Conservation (phyloP, 2,329 filamentous ascomycete species). For the Periconia macrospinosa region DNA sequence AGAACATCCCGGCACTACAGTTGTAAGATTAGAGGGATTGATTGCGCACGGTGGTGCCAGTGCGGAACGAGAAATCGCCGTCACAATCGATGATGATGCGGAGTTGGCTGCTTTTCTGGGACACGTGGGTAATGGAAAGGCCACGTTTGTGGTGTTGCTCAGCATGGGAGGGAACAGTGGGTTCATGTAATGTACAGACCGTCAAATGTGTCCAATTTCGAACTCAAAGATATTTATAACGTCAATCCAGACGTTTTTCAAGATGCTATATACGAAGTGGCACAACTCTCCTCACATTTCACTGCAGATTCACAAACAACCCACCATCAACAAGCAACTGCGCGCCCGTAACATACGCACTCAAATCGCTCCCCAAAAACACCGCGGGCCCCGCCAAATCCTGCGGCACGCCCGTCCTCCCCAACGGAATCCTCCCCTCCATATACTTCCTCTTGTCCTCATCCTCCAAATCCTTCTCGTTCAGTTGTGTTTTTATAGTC, state of each 20-base stretch:
- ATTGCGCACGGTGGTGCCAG: conserved; percentile 49
- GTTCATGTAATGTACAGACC: not conserved
- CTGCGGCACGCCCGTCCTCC: conserved; percentile 45
- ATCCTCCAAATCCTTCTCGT: conserved; percentile 78
- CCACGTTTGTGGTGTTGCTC: conserved; percentile 53
- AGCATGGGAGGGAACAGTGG: conserved; percentile 6
- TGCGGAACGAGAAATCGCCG: conserved; percentile 60
- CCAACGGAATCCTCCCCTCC: conserved; percentile 79
- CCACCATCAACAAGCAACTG: conserved; percentile 87
- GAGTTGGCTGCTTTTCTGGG: conserved; percentile 73
- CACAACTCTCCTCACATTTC: not conserved
- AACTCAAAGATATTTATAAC: too few relatives aligned
- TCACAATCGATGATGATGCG: conserved; percentile 69
- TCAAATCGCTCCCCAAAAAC: conserved; percentile 77
- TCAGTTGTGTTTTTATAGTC: conserved; percentile 81
- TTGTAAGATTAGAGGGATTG: conserved; percentile 67
- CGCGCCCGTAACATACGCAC: conserved; percentile 64
- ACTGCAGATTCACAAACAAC: conserved; percentile 76
- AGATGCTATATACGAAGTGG: not conserved
- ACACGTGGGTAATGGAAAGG: conserved; percentile 61
- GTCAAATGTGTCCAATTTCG: not conserved
- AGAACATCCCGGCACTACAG: conserved; percentile 63
- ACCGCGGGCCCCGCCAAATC: conserved; percentile 84
- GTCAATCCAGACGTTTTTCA: too few relatives aligned
- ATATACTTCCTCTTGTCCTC: conserved; percentile 74